Base-by-base conservation (phyloP, 1,284 basidiomycete species). In the Moniliella sp. region DNA sequence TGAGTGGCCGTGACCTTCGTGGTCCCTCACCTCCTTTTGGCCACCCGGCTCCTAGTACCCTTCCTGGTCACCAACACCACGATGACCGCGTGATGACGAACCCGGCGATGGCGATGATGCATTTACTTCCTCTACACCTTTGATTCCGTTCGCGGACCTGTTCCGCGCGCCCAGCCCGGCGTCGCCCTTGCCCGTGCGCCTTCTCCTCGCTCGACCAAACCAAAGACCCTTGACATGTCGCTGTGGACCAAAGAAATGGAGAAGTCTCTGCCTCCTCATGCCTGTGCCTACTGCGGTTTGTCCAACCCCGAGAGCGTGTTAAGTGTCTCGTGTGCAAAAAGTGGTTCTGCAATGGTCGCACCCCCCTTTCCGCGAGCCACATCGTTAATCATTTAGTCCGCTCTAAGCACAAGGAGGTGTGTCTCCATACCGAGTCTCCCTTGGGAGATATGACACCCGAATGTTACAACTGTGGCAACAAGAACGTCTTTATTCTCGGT, bases 351-450 rank as follows among this genome's bases (percentile, higher is more conserved):
- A 99, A 99, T 62, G 88, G 88, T n/a, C 74, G 88, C 32, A 86
- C 88, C 33, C 88, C 86, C 54, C 93, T 86, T 2, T 88, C 86
- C 0, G 88, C 86, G 2, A 56, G 55, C 7, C 91, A 99, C 61
- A 97, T 99, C 49, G 88, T 99, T 51, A 93, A 91, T 62, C 91
- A 99, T 64, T 72, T 99, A 35, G 91, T 97, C 33, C 81, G 91
- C 51, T 84, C 91, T 16, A 93, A 94, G 64, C 91, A 99, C 66
- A 94, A 94, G 66, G 88, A 97, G 60, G 88, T 99, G 40, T 79
- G 84, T 39, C 66, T 99, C 29, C 91, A 99, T 59, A 77, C 78
- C 33, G 86, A 97, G 51, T 79, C 78, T 35, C 82, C 86, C 1
- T 69, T 99, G 1, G 91, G 91, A 3, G 91, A 97, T 62, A 97